Evolutionary conservation across 306 rosid genomes (phyloP).

Genomic region (Adenanthera pavonina): DNA sequence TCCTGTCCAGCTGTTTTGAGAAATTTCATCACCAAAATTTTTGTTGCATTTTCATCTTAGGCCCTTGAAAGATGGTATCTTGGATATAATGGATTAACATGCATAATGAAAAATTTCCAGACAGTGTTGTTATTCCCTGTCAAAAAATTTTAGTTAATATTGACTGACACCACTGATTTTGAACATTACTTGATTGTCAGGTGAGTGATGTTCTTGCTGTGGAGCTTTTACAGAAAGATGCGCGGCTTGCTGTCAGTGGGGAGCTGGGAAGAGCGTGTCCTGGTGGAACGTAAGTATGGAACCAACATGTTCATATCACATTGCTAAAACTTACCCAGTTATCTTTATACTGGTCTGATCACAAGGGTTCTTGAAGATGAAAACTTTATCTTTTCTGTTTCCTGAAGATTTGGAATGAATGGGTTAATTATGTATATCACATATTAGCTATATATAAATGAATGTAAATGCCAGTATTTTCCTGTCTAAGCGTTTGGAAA

Average conservation of each 20-base stretch:
- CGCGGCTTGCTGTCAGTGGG: slow-evolving; percentile 84
- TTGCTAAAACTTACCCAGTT: slow-evolving; percentile 22
- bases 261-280: slow-evolving; percentile 84
- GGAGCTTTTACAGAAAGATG: slow-evolving; percentile 95
- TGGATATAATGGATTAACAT: not conserved
- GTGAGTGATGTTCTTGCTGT: slow-evolving; percentile 97
- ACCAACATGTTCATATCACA: slow-evolving; percentile 5
- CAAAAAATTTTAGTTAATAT: not conserved
- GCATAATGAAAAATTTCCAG: not conserved
- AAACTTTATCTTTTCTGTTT: slow-evolving; percentile 7
- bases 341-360: slow-evolving; percentile 27
- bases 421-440: slow-evolving; percentile 8
- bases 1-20: slow-evolving; percentile 20
- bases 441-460: not conserved
- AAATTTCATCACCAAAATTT: slow-evolving; percentile 22
- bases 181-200: slow-evolving; percentile 52
- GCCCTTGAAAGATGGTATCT: not conserved
- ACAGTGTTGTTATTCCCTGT: not conserved
- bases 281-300: slow-evolving; percentile 82
- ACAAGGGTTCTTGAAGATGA: slow-evolving; percentile 4
- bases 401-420: slow-evolving; percentile 22
- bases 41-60: slow-evolving; percentile 5
- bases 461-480: slow-evolving; percentile 5
- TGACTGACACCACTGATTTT: slow-evolving; percentile 13
- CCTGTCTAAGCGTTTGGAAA: not conserved